phyloP scores from a whole-genome alignment of 2,329 filamentous ascomycete species.

The Bimuria novae-zelandiae region DNA sequence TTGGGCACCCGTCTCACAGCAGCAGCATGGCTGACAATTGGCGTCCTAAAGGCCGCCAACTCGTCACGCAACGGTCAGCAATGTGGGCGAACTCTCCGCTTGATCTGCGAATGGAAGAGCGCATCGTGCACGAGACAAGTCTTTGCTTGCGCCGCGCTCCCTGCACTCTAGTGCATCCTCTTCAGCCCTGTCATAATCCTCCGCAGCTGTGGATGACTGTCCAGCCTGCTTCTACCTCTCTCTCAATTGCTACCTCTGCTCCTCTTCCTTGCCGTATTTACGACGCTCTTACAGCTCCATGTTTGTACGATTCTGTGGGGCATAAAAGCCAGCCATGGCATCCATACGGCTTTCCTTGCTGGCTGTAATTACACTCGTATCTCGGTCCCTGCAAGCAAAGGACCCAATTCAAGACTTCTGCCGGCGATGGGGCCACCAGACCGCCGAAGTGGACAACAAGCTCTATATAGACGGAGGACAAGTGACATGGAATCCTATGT shows the following conservation, averaged over 20 bases:
- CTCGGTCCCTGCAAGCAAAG: constrained; percentile 35
- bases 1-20: constrained; percentile 33
- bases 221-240: constrained; percentile 6
- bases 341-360: constrained; percentile 32
- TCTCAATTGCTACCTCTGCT: constrained; percentile 13
- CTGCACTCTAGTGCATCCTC: constrained; percentile 18
- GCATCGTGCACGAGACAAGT: constrained; percentile 17
- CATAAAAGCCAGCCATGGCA: constrained; percentile 40
- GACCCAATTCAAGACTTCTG: constrained; percentile 60
- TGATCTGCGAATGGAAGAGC: constrained; percentile 24
- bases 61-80: constrained; percentile 35
- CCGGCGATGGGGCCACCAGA: constrained; percentile 60
- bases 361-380: constrained; percentile 32
- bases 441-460: constrained; percentile 61
- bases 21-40: constrained; percentile 31
- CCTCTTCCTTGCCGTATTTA: constrained; percentile 16
- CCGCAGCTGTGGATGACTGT: constrained; percentile 18
- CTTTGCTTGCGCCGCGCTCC: constrained; percentile 21
- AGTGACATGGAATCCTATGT: constrained; percentile 59
- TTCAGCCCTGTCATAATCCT: constrained; percentile 36
- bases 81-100: constrained; percentile 7
- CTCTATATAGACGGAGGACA: constrained; percentile 68
- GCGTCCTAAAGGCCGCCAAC: constrained; percentile 23
- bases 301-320: constrained; percentile 20
- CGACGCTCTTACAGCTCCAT: constrained; percentile 22